These are phyloP conservation scores for Monilinia polystroma DNA, from an alignment of 2,329 filamentous ascomycete genomes.

Conservation along the genomic window DNA sequence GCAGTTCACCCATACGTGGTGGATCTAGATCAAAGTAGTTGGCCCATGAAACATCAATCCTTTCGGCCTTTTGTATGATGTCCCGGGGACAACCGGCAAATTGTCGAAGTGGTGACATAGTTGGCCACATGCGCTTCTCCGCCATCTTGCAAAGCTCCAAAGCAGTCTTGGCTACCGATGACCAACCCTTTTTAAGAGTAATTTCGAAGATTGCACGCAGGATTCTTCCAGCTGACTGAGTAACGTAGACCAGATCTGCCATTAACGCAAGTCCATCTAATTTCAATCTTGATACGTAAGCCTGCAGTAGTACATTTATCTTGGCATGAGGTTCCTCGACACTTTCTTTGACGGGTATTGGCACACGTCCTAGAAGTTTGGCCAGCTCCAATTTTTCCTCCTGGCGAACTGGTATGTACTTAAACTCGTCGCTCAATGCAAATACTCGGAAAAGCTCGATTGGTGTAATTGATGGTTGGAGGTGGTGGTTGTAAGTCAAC, in stretches of 20 bases:
- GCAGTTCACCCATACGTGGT: conserved; percentile 90
- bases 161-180: conserved; percentile 86
- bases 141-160: conserved; percentile 98
- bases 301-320: conserved; percentile 95
- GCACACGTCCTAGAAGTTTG: conserved; percentile 84
- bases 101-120: conserved; percentile 92
- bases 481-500: conserved; percentile 93
- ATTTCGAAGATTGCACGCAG: conserved; percentile 96
- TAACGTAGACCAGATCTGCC: conserved; percentile 98
- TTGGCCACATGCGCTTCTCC: conserved; percentile 99
- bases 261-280: conserved; percentile 92
- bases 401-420: conserved; percentile 95
- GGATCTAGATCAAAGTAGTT: conserved; percentile 96
- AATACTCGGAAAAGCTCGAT: conserved; percentile 98
- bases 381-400: conserved; percentile 97
- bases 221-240: conserved; percentile 95
- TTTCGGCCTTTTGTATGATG: conserved; percentile 86
- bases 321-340: conserved; percentile 97
- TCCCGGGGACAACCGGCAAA: conserved; percentile 81
- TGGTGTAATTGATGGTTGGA: conserved; percentile 87
- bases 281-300: conserved; percentile 92
- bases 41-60: conserved; percentile 89
- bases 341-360: conserved; percentile 95
- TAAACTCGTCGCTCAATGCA: conserved; percentile 94
- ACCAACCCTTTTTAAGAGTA: conserved; percentile 94